Percentiles rank a stretch among this genome's conserved stretches.
These are phyloP conservation scores for Chaetomium sp. DNA, from an alignment of 2,329 filamentous ascomycete genomes.

Conservation along the genomic window DNA sequence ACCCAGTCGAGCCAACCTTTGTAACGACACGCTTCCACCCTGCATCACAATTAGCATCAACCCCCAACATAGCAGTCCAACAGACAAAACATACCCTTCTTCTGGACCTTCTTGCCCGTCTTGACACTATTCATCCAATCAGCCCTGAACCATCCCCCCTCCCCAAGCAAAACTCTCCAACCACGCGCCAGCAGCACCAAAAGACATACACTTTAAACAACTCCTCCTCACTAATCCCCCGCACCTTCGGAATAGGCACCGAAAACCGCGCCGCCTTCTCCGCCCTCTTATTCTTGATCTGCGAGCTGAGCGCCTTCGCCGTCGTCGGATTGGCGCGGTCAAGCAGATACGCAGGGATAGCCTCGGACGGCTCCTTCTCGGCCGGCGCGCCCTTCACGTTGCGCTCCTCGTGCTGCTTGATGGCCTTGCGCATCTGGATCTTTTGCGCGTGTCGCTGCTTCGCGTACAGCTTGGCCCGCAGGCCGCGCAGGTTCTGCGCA, in stretches of 20 bases:
- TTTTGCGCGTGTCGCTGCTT: conserved; percentile 95
- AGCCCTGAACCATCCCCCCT: neutral
- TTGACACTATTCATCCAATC: conserved; percentile 61
- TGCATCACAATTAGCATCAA: conserved; percentile 26
- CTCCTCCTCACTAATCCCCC: conserved; percentile 90
- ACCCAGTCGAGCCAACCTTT: conserved; percentile 35
- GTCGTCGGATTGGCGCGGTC: conserved; percentile 57
- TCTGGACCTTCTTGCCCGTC: conserved; percentile 88
- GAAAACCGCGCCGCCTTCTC: conserved; percentile 93
- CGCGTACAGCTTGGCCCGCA: conserved; percentile 87
- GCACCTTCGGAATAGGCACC: conserved; percentile 89
- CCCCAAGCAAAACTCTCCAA: neutral
- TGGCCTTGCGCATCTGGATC: conserved; percentile 93
- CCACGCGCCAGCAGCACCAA: neutral
- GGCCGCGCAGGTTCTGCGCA: conserved; percentile 86
- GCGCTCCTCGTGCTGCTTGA: conserved; percentile 91
- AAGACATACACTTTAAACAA: conserved; percentile 63
- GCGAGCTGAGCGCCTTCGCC: conserved; percentile 44
- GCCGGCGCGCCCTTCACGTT: conserved; percentile 82
- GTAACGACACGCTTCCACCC: conserved; percentile 52
- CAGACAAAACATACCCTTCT: conserved; percentile 50
- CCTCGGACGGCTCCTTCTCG: conserved; percentile 70
- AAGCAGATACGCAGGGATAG: conserved; percentile 87
- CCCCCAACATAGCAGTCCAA: no score
- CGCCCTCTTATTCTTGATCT: conserved; percentile 91